Conservation (phyloP, 177 flowering plant species). For the Telopea speciosissima region DNA sequence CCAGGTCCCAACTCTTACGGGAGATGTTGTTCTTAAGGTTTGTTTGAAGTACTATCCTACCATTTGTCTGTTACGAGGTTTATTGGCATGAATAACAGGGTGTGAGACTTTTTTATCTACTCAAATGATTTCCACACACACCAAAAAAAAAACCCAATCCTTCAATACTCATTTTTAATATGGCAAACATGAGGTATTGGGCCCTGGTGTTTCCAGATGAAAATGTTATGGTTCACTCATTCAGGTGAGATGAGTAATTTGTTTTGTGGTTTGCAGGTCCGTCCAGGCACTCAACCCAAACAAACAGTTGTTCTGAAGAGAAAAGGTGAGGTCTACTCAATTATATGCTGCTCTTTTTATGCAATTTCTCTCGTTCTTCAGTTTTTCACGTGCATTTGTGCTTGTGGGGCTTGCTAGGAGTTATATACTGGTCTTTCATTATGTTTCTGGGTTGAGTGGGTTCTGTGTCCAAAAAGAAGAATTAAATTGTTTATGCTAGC, state of each 20-base stretch:
- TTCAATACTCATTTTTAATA: not conserved
- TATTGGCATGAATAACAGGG: not conserved
- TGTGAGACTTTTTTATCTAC: not conserved
- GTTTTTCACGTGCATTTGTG: not conserved
- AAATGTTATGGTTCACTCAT: not conserved
- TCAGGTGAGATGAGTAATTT: not conserved
- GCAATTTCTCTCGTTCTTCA: not conserved
- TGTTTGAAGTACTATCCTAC: conserved; percentile 9
- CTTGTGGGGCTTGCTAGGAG: too few species aligned
- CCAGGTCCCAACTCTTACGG: conserved; percentile 71
- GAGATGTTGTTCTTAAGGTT: conserved; percentile 77
- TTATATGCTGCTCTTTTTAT: not conserved
- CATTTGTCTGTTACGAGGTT: not conserved
- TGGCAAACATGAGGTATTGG: not conserved
- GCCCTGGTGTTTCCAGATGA: not conserved
- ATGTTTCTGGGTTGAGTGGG: not conserved
- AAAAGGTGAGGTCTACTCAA: conserved; percentile 44
- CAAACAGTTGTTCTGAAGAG: conserved; percentile 65
- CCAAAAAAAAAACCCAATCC: not conserved
- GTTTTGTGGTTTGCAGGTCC: conserved; percentile 51
- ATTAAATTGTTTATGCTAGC: not conserved
- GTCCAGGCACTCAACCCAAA: conserved; percentile 72
- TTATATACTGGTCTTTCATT: not conserved
- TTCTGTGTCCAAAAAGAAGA: not conserved
- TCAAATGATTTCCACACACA: too few species aligned